These are phyloP conservation scores for Blastocystis sp. DNA, from an alignment of 352 stramenopile genomes.

Conservation along the genomic window DNA sequence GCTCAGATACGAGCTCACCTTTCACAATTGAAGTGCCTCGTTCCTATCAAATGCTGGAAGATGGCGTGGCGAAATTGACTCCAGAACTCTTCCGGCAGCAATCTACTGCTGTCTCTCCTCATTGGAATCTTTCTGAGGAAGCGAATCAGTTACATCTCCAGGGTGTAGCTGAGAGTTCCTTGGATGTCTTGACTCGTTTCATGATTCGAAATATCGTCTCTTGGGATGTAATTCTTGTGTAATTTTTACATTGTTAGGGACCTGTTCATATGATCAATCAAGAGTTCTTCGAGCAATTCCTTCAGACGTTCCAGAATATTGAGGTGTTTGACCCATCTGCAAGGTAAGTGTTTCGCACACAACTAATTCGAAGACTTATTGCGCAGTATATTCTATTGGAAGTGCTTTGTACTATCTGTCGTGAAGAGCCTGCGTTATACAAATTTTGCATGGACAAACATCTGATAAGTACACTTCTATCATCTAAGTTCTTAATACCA, in stretches of 20 bases:
- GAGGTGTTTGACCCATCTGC: slow-evolving; percentile 6
- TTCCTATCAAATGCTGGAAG: slow-evolving; percentile 31
- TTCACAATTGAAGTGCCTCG: neutral
- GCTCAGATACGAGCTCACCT: too few species aligned
- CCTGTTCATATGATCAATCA: neutral
- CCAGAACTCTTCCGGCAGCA: slow-evolving; percentile 35
- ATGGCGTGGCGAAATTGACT: slow-evolving; percentile 14
- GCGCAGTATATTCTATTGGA: slow-evolving; percentile 17
- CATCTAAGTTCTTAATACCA: neutral
- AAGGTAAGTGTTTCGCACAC: neutral
- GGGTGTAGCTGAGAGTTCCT: neutral
- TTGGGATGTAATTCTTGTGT: neutral
- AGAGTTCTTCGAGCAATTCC: slow-evolving; percentile 36
- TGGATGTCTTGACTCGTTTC: neutral
- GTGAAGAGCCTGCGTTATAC: neutral
- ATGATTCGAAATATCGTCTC: neutral
- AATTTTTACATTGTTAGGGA: neutral
- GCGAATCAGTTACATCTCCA: neutral
- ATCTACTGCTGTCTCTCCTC: neutral
- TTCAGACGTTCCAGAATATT: neutral
- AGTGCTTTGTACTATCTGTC: slow-evolving; percentile 17
- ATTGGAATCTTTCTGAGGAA: slow-evolving; percentile 15
- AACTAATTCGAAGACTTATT: neutral
- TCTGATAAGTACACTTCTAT: neutral
- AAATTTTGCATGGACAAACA: neutral